phyloP scores from a whole-genome alignment of 805 yeast genomes.

The Soucietia sequanensis region DNA sequence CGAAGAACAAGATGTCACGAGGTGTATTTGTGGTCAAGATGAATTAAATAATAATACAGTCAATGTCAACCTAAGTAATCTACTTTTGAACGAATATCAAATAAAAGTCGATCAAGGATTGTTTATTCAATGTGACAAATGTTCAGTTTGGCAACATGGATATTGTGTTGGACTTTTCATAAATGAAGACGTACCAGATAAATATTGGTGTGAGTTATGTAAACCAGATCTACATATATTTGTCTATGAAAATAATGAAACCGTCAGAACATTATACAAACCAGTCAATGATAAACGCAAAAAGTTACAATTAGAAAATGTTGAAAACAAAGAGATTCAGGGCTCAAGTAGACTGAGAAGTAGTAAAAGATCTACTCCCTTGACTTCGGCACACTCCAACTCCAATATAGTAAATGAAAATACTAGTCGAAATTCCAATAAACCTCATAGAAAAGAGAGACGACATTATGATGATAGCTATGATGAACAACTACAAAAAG shows the following conservation, averaged over 20 bases:
- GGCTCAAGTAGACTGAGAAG: slow-evolving; percentile 12
- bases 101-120: slow-evolving; percentile 55
- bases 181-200: slow-evolving; percentile 80
- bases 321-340: slow-evolving; percentile 11
- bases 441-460: slow-evolving; percentile 27
- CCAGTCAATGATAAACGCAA: slow-evolving; percentile 44
- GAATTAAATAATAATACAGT: slow-evolving; percentile 28
- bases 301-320: slow-evolving; percentile 21
- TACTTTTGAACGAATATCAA: slow-evolving; percentile 30
- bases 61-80: slow-evolving; percentile 20
- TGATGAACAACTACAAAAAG: slow-evolving; percentile 46
- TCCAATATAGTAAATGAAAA: not conserved
- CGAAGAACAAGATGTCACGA: slow-evolving; percentile 41
- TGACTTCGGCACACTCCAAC: slow-evolving; percentile 1
- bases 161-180: slow-evolving; percentile 84
- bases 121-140: slow-evolving; percentile 82
- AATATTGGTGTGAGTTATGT: slow-evolving; percentile 93
- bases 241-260: slow-evolving; percentile 29
- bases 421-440: not conserved
- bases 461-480: slow-evolving; percentile 33
- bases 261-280: slow-evolving; percentile 34
- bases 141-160: slow-evolving; percentile 98
- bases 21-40: slow-evolving; percentile 43
- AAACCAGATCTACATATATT: slow-evolving; percentile 76
- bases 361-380: slow-evolving; percentile 4